phyloP scores from a whole-genome alignment of 495 filamentous ascomycete genomes.

The Podospora comata region DNA sequence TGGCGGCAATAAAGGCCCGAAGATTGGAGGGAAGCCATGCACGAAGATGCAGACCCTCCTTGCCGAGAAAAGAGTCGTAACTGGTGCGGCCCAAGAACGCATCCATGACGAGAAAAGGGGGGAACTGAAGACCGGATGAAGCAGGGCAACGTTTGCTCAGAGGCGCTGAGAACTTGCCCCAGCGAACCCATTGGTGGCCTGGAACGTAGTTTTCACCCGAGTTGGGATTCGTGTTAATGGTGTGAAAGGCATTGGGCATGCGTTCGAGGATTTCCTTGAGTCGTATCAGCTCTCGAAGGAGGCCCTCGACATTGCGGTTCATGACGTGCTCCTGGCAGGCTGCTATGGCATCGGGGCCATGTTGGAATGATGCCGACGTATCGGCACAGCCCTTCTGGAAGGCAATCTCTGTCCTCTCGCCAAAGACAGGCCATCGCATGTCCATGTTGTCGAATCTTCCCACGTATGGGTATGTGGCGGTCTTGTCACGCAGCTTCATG shows the following conservation, averaged over 20 bases:
- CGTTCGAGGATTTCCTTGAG: conserved; percentile 51
- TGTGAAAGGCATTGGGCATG: conserved; percentile 50
- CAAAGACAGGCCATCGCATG: conserved; percentile 51
- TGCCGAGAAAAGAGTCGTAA: conserved; percentile 49
- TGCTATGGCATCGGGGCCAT: conserved; percentile 45
- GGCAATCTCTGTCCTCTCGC: conserved; percentile 48
- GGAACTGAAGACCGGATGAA: conserved; percentile 49
- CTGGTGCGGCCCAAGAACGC: conserved; percentile 49
- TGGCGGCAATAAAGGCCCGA: conserved; percentile 50
- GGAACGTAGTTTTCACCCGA: conserved; percentile 47
- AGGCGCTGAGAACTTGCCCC: conserved; percentile 49
- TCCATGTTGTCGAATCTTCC: conserved; percentile 51
- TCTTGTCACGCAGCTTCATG: conserved; percentile 48
- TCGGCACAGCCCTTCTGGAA: conserved; percentile 47
- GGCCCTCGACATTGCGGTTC: conserved; percentile 47
- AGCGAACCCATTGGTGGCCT: conserved; percentile 42
- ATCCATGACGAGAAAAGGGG: conserved; percentile 51
- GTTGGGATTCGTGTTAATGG: conserved; percentile 51
- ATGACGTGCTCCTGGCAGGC: conserved; percentile 53
- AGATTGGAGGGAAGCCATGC: conserved; percentile 50
- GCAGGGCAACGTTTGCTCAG: conserved; percentile 52
- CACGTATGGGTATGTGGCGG: conserved; percentile 46
- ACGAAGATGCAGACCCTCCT: conserved; percentile 47
- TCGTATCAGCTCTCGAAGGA: conserved; percentile 46
- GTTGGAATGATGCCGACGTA: conserved; percentile 45